Evolutionary conservation across 345 rosid genomes (phyloP), one percentile per base, ranked within the genome.

Genomic region (Reutealis trisperma): DNA sequence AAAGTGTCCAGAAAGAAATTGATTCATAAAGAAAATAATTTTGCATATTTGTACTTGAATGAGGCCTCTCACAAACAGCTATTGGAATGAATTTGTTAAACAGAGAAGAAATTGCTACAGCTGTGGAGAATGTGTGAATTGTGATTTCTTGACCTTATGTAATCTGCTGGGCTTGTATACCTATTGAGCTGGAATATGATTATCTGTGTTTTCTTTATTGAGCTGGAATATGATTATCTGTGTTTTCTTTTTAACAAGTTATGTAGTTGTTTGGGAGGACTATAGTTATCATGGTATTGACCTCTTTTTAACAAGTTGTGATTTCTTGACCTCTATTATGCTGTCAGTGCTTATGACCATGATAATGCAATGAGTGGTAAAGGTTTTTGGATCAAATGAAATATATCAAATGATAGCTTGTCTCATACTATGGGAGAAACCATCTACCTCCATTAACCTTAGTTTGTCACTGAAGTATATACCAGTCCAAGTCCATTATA

Each of bases 41-140:
- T 30, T 49, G 34, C 52, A 37, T 47, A n/a, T 61, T 69, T 63
- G 67, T 61, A 37, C 61, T 61, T 70, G 34, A 66, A 65, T 75
- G 74, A n/a, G 25, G n/a, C 18, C n/a, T 70, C 68, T 77, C 57
- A 4, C 30, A 30, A 24, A 42, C 44, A 60, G 79, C 60, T 16
- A 32, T 10, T 61, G 62, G 42, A 47, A 21, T 63, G 60, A 49
- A 47, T 24, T 12, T 74, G 27, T 47, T 25, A 27, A 61, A 63
- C 59, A 25, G 14, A 15, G 15, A 41, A 34, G 52, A 41, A 49
- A 15, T 21, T 70, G 27, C n/a, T 70, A 49, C 24, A 21, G 61
- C 51, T 77, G 21, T 61, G 30, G 54, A 60, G 25, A 27, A 37
- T 30, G n/a, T 44, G 15, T 22, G 54, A 25, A 25, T 13, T 2